phyloP scores from a whole-genome alignment of 192 early-diverging fungal species.

The Linnemannia zychae region DNA sequence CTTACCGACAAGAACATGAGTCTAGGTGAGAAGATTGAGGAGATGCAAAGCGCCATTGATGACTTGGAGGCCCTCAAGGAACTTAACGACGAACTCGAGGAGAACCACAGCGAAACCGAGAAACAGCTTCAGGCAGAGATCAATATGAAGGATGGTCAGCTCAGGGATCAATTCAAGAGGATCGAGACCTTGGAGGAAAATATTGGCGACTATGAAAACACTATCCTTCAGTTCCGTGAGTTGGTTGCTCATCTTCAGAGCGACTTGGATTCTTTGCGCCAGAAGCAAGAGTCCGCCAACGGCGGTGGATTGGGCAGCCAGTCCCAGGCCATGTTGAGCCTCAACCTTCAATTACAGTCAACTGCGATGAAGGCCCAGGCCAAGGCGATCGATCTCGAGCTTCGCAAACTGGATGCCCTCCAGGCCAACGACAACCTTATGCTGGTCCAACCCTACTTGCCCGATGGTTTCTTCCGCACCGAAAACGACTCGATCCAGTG shows the following conservation, averaged over 20 bases:
- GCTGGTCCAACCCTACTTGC: constrained; percentile 80
- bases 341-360: constrained; percentile 85
- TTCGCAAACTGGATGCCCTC: constrained; percentile 86
- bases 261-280: constrained; percentile 80
- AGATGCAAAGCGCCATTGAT: constrained; percentile 81
- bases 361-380: constrained; percentile 87
- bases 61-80: constrained; percentile 93
- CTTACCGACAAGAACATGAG: constrained; percentile 89
- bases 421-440: constrained; percentile 85
- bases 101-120: constrained; percentile 91
- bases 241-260: constrained; percentile 82
- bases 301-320: constrained; percentile 65
- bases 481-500: constrained; percentile 85
- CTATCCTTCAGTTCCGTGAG: constrained; percentile 88
- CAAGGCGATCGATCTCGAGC: constrained; percentile 91
- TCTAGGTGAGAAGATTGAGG: constrained; percentile 83
- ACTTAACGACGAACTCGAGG: constrained; percentile 94
- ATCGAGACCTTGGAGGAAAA: constrained; percentile 82
- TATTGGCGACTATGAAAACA: constrained; percentile 88
- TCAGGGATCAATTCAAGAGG: constrained; percentile 71
- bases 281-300: constrained; percentile 68
- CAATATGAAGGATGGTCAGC: constrained; percentile 77
- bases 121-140: constrained; percentile 89
- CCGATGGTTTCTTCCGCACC: constrained; percentile 84
- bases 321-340: constrained; percentile 85